Conservation (phyloP, 140 eudicot species). For the Eryngium alpinum region DNA sequence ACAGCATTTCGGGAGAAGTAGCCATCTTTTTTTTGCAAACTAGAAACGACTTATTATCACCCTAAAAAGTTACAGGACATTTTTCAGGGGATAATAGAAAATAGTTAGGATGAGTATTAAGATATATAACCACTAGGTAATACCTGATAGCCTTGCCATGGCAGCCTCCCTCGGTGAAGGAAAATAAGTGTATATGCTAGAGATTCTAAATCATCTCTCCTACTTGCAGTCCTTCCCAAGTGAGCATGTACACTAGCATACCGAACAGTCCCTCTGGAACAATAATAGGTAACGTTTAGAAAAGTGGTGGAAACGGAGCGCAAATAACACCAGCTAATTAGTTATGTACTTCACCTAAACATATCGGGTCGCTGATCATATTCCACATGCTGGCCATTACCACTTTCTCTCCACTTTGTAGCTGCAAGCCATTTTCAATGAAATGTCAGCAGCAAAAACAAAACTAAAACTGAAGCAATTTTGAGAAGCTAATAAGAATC, state of each 20-base stretch:
- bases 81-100: neutral
- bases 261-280: constrained; percentile 85
- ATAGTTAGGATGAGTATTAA: neutral
- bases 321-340: neutral
- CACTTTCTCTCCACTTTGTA: constrained; percentile 79
- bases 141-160: constrained; percentile 99
- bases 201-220: constrained; percentile 97
- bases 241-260: constrained; percentile 99
- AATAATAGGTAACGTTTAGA: neutral
- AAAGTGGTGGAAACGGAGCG: neutral
- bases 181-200: constrained; percentile 96
- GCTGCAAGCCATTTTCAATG: constrained; percentile 40
- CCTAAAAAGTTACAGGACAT: constrained; percentile 28
- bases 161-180: constrained; percentile 89
- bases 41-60: constrained; percentile 83
- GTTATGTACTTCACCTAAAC: constrained; percentile 53
- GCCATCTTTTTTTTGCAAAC: constrained; percentile 99
- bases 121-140: neutral
- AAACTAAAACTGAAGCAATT: constrained; percentile 4
- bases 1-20: constrained; percentile 83
- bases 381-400: constrained; percentile 69
- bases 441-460: constrained; percentile 13
- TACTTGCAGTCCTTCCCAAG: constrained; percentile 82
- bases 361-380: constrained; percentile 97
- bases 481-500: constrained; percentile 6